Conservation (phyloP, 495 filamentous ascomycete species). For the Jackrogersella multiformis region DNA sequence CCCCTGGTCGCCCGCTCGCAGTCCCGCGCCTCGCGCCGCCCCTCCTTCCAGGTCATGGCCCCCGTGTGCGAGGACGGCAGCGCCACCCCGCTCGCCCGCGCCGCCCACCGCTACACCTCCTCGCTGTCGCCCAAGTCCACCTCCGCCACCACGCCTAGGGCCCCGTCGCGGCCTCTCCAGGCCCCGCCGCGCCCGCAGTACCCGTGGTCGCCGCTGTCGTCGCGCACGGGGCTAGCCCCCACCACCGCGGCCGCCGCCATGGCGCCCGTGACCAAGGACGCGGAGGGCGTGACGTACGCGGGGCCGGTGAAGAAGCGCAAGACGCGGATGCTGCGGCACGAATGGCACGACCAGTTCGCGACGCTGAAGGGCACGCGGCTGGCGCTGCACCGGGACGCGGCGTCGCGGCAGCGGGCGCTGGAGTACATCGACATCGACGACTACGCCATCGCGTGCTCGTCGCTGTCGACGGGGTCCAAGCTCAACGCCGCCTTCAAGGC, state of each 20-base stretch:
- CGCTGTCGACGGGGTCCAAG: slow-evolving; percentile 74
- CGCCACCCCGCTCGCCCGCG: slow-evolving; percentile 46
- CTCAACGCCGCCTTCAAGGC: slow-evolving; percentile 89
- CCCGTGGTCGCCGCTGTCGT: slow-evolving; percentile 54
- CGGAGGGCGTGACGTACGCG: slow-evolving; percentile 67
- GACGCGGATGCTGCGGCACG: slow-evolving; percentile 85
- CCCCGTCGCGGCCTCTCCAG: slow-evolving; percentile 45
- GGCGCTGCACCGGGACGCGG: slow-evolving; percentile 77
- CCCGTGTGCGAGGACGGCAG: slow-evolving; percentile 61
- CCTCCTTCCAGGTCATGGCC: slow-evolving; percentile 65
- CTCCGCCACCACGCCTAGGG: slow-evolving; percentile 38
- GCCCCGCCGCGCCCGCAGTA: slow-evolving; percentile 59
- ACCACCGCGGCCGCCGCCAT: slow-evolving; percentile 15
- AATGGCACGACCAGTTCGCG: slow-evolving; percentile 93
- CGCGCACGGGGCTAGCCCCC: slow-evolving; percentile 51
- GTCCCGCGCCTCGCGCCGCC: slow-evolving; percentile 67
- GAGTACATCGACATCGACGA: slow-evolving; percentile 94
- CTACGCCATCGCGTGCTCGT: slow-evolving; percentile 91
- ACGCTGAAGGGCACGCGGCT: slow-evolving; percentile 84
- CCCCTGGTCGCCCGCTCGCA: slow-evolving; percentile 55
- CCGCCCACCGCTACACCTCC: slow-evolving; percentile 35
- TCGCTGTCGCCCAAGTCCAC: slow-evolving; percentile 46
- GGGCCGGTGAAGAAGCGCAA: slow-evolving; percentile 97
- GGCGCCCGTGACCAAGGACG: slow-evolving; percentile 62
- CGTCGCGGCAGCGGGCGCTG: slow-evolving; percentile 64